Evolutionary conservation across 1,284 basidiomycete genomes (phyloP), one percentile per base, ranked within the genome.

Genomic region (Omphalotus olearius): DNA sequence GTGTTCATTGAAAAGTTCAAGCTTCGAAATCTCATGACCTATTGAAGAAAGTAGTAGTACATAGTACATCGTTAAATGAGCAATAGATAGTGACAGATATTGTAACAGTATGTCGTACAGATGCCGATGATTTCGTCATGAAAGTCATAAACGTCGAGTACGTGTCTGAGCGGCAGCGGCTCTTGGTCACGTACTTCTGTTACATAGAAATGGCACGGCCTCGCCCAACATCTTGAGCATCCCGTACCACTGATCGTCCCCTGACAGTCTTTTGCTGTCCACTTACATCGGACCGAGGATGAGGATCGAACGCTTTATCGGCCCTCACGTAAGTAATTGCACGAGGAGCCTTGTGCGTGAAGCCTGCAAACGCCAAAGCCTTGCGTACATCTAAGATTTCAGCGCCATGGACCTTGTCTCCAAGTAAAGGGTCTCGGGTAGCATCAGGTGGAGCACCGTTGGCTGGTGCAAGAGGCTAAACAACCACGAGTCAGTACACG

Each of bases 321-420:
- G 80, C 85, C 60, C 83, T 77, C 57, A 80, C 73, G 67, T 90
- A 90, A 64, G 73, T 86, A 65, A 91, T 79, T 47, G 76, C 76
- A 56, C 88, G 82, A 54, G 88, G 88, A 61, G 84, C 88, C 76
- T 88, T 91, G 71, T 92, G 90, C 30, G 91, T 92, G 70, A 92
- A 92, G 40, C 90, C 91, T 49, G 88, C 91, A 68, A 94, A 94
- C 7, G 91, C 92, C 50, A 93, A 78, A 57, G 86, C 85, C 71
- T 98, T 98, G 61, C 95, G 84, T 59, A 95, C 87, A 63, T 91
- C 85, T 60, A 98, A 76, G 54, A 97, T 85, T 64, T 91, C 81
- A 55, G 83, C 78, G 23, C 95, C 94, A 63, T 97, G 87, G 49
- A 85, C 74, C 64, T 85, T 85, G 71, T 97, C 83, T 50, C 85